Evolutionary conservation across 1,284 basidiomycete genomes (phyloP).

Genomic region (Irpex rosettiformis): DNA sequence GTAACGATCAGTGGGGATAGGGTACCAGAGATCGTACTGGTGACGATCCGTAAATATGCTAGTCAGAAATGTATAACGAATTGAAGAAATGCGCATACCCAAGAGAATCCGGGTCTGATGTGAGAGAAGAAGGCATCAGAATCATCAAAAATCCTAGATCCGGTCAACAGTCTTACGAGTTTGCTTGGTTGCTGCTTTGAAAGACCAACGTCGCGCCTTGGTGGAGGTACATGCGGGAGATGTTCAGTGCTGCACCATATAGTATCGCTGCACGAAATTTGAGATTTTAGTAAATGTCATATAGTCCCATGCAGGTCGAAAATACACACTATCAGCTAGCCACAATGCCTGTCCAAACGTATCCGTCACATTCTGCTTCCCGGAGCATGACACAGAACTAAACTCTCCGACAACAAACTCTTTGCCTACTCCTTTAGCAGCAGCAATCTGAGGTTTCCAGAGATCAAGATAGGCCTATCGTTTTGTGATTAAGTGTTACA

Average conservation of each 20-base stretch:
- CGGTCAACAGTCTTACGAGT: conserved; percentile 18
- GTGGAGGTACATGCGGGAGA: conserved; percentile 34
- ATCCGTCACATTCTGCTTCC: conserved; percentile 35
- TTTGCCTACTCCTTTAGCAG: conserved; percentile 27
- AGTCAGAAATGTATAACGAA: too few relatives aligned
- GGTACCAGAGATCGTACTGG: conserved; percentile 37
- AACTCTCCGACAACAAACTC: conserved; percentile 36
- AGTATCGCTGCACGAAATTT: conserved; percentile 25
- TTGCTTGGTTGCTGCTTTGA: conserved; percentile 32
- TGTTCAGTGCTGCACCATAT: conserved; percentile 31
- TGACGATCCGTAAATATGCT: conserved; percentile 1
- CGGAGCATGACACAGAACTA: conserved; percentile 34
- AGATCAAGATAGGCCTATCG: conserved; percentile 31
- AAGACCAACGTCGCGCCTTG: conserved; percentile 35
- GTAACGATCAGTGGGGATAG: conserved; percentile 29
- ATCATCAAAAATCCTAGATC: background rate
- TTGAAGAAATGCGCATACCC: too few relatives aligned
- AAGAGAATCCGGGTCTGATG: conserved; percentile 31
- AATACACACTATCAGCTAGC: conserved; percentile 29
- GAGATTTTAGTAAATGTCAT: too few relatives aligned
- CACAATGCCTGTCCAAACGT: conserved; percentile 36
- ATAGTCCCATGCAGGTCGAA: too few relatives aligned
- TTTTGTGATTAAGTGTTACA: too few relatives aligned
- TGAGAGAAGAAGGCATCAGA: background rate
- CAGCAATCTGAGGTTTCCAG: conserved; percentile 35